phyloP scores from a whole-genome alignment of 2,329 filamentous ascomycete genomes.

The Chaetomium strumarium region DNA sequence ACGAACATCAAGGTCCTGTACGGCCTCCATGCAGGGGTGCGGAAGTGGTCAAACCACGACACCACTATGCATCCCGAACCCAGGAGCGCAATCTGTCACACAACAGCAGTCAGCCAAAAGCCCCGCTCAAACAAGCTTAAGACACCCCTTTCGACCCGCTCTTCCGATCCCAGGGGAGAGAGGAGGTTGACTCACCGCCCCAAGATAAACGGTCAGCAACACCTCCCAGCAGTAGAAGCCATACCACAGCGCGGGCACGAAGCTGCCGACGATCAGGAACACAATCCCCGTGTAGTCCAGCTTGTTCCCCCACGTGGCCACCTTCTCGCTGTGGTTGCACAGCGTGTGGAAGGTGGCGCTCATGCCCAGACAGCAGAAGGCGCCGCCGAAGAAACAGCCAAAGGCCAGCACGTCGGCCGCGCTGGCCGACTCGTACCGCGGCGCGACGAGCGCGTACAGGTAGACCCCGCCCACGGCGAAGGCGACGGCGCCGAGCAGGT shows the following conservation, averaged over 20 bases:
- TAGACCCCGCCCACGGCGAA: constrained; percentile 47
- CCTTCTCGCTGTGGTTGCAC: constrained; percentile 72
- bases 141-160: background rate
- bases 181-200: constrained; percentile 53
- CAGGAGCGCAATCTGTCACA: constrained; percentile 64
- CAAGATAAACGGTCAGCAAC: constrained; percentile 67
- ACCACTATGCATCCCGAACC: constrained; percentile 71
- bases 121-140: background rate
- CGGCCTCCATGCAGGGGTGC: constrained; percentile 75
- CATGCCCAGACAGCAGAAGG: constrained; percentile 68
- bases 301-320: constrained; percentile 82
- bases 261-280: constrained; percentile 82
- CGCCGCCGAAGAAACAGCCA: constrained; percentile 71
- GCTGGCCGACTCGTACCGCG: constrained; percentile 60
- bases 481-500: constrained; percentile 58
- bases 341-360: constrained; percentile 81
- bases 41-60: constrained; percentile 75
- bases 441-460: constrained; percentile 52
- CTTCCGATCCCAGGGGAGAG: background rate
- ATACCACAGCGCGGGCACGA: constrained; percentile 83
- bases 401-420: constrained; percentile 64
- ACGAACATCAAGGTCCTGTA: constrained; percentile 89
- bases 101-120: background rate
- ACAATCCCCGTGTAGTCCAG: constrained; percentile 95
- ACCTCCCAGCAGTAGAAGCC: constrained; percentile 67